These are phyloP conservation scores for Komagataea norvegica DNA, from an alignment of 1,139 yeast species.

Conservation along the genomic window DNA sequence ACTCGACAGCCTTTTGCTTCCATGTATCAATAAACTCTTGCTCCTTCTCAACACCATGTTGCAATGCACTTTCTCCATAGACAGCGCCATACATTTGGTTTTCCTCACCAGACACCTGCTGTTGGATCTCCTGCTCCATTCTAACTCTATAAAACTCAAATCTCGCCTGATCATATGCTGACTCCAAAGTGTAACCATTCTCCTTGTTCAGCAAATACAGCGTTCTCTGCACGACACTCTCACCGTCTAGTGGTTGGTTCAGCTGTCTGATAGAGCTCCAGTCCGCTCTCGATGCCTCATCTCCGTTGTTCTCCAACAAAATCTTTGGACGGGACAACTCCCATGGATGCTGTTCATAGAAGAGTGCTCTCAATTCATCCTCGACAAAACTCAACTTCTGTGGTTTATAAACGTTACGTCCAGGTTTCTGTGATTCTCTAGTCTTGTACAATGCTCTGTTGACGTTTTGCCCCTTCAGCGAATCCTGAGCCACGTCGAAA, in stretches of 20 bases:
- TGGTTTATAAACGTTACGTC: slow-evolving; percentile 27
- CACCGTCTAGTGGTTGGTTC: slow-evolving; percentile 79
- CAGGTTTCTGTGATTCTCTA: slow-evolving; percentile 36
- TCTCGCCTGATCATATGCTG: slow-evolving; percentile 83
- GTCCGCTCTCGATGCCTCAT: slow-evolving; percentile 49
- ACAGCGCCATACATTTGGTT: slow-evolving; percentile 81
- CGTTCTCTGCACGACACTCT: slow-evolving; percentile 90
- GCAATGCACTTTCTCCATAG: slow-evolving; percentile 55
- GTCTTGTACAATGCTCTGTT: slow-evolving; percentile 28
- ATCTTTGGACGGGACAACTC: slow-evolving; percentile 92
- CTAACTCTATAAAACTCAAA: slow-evolving; percentile 83
- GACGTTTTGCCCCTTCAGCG: slow-evolving; percentile 27
- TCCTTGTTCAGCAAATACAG: slow-evolving; percentile 51
- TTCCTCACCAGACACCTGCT: slow-evolving; percentile 77
- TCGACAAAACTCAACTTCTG: slow-evolving; percentile 66
- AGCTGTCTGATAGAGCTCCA: slow-evolving; percentile 79
- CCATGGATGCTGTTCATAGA: slow-evolving; percentile 97
- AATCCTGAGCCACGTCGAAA: slow-evolving; percentile 14
- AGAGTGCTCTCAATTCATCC: slow-evolving; percentile 75
- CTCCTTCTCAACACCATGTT: slow-evolving; percentile 67
- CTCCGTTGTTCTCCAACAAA: slow-evolving; percentile 68
- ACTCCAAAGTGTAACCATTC: slow-evolving; percentile 41
- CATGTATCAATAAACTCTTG: slow-evolving; percentile 67
- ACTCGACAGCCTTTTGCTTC: slow-evolving; percentile 64
- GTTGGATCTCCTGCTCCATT: slow-evolving; percentile 76